Base-by-base conservation (phyloP, 192 early-diverging fungal genomes). In the Thamnidium elegans region DNA sequence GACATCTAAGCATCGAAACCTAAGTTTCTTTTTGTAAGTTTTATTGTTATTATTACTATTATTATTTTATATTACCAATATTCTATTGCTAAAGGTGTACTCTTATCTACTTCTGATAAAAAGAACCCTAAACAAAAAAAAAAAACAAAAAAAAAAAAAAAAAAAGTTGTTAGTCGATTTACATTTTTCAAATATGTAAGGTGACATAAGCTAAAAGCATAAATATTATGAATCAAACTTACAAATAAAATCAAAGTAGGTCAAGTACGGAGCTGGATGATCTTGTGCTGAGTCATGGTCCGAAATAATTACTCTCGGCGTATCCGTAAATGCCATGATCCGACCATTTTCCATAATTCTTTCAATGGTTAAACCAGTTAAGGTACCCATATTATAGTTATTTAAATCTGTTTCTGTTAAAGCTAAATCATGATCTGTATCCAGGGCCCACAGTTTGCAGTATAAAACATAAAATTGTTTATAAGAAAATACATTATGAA, bases 381-480 rank as follows among this genome's bases (percentile, higher is more conserved):
- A 78, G 1, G 88, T 78, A 17, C 82, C 77, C 31, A 78, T 82
- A 63, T 91, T 89, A 78, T 96, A 98, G 48, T 81, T 74, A 9
- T 79, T 47, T 63, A 98, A 72, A 53, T 90, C 88, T 42, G 80
- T 69, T 43, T 84, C 79, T 52, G 86, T 79, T 54, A 96, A 79
- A 30, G 89, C 64, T 62, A 92, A 80, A 70, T 96, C 91, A 60
- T 92, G 93, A 69, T 96, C 92, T 15, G 81, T 74, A 78, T 98
- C 96, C 50, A 96, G 79, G 65, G 93, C 92, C 90, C 92, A 98
- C 71, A 98, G 96, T 74, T 93, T 95, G 83, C 93, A 96, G 67
- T 96, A 98, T 6, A 98, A 88, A 21, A 98, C 96, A 70, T 98
- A 98, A 71, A 96, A 98, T 71, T 98, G 96, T 75, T 96, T 94